Base-by-base conservation (phyloP, 345 rosid genomes). In the Brassica napus region DNA sequence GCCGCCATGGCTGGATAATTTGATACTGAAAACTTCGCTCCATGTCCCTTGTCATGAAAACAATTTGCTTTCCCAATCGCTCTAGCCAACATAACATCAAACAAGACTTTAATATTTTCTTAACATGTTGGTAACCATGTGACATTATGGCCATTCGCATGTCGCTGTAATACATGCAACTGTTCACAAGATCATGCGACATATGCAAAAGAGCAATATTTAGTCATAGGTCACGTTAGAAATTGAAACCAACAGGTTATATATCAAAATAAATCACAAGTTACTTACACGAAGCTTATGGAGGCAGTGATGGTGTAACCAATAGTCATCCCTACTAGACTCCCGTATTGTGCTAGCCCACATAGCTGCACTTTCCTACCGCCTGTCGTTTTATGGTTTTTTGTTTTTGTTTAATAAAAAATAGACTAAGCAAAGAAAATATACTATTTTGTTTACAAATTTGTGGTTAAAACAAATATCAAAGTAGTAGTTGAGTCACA, bases 231-330 rank as follows among this genome's bases (percentile, higher is more conserved):
- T 44, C 15, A 44, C 52, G 5, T 44, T 1, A 44, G 52, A n/a
- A n/a, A n/a, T n/a, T 44, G 15, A 11, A 44, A 44, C 52, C 1
- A 39, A 39, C 44, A 39, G 44, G 44, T 39, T 39, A 8, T 47
- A 14, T 47, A 47, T 47, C 7, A 12, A 47, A 49, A 49, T n/a
- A 14, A 49, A 14, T 49, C 35, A 66, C 30, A 65, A 58, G 26
- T 49, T 64, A 79, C 97, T 90, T 86, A 94, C 98, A 89, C 93
- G 87, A 94, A 89, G 80, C 98, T 94, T 59, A 92, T 89, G 23
- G 98, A 91, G 9, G 95, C 92, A 58, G 98, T 92, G 79, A 94
- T 94, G 26, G 94, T 94, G 84, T 92, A 94, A 55, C 98, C 97
- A 49, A 91, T 52, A 1, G 87, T 83, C 32, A 85, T 61, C 15